A percentile compares a stretch with the other conserved stretches of the same genome.
Evolutionary conservation across 768 basidiomycete genomes (phyloP).

Genomic region (Phylloporus sp.): DNA sequence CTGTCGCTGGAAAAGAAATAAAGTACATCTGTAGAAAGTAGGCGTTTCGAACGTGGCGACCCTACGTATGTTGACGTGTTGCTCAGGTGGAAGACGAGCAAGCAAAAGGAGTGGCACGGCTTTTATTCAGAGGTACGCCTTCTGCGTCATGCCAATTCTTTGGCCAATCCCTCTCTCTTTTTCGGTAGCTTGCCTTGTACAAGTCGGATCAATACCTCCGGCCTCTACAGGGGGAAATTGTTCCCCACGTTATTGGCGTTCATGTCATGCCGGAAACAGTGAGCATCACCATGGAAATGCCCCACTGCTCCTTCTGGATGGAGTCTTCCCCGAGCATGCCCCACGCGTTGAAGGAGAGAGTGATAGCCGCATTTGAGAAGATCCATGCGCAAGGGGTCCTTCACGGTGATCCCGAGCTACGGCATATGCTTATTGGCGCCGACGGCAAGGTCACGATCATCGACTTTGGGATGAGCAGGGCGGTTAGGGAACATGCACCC

Average conservation of each 20-base stretch:
- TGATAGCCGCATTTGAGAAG: slow-evolving; percentile 46
- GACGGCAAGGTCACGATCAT: slow-evolving; percentile 51
- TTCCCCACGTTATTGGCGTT: slow-evolving; percentile 51
- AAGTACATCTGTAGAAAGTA: slow-evolving; percentile 37
- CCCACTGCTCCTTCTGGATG: slow-evolving; percentile 57
- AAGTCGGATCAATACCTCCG: slow-evolving; percentile 42
- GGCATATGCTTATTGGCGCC: slow-evolving; percentile 51
- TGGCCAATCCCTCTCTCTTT: slow-evolving; percentile 4
- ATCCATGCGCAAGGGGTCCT: slow-evolving; percentile 45
- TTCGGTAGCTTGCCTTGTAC: slow-evolving; percentile 46
- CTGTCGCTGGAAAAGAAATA: slow-evolving; percentile 24
- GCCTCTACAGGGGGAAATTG: slow-evolving; percentile 46
- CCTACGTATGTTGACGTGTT: not conserved
- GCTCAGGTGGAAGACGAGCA: slow-evolving; percentile 31
- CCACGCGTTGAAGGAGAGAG: slow-evolving; percentile 44
- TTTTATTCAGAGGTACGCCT: slow-evolving; percentile 36
- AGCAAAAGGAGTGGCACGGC: slow-evolving; percentile 34
- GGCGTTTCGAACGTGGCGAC: slow-evolving; percentile 2
- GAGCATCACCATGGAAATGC: slow-evolving; percentile 46
- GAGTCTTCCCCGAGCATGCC: slow-evolving; percentile 58
- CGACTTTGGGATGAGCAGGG: slow-evolving; percentile 46
- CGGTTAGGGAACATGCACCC: slow-evolving; percentile 25
- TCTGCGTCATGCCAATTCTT: slow-evolving; percentile 12
- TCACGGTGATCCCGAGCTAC: slow-evolving; percentile 44
- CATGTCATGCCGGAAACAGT: slow-evolving; percentile 36